Evolutionary conservation across 2,329 filamentous ascomycete species (phyloP).

Genomic region (Teratosphaeria pseudoeucalypti): DNA sequence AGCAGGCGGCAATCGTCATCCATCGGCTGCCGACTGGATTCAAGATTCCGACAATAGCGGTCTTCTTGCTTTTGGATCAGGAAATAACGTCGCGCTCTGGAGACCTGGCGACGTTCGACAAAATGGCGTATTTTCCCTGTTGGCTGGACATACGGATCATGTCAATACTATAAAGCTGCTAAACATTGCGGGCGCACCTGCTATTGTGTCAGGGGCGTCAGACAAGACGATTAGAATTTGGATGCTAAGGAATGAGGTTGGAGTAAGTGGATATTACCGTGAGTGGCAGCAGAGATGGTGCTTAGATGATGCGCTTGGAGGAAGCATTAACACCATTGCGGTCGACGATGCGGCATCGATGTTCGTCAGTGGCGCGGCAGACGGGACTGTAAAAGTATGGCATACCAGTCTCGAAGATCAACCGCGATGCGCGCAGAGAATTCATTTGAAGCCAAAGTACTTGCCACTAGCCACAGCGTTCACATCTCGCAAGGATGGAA

Average conservation of each 20-base stretch:
- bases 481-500: constrained; percentile 42
- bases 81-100: constrained; percentile 85
- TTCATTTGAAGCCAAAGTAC: constrained; percentile 64
- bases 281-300: constrained; percentile 37
- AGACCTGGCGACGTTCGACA: constrained; percentile 46
- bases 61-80: constrained; percentile 76
- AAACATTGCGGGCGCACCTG: constrained; percentile 32
- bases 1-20: constrained; percentile 81
- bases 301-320: constrained; percentile 53
- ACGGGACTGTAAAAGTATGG: constrained; percentile 59
- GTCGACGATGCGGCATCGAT: constrained; percentile 32
- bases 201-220: constrained; percentile 69
- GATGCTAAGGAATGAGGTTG: constrained; percentile 24
- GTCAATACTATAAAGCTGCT: constrained; percentile 76
- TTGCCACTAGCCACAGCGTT: constrained; percentile 73
- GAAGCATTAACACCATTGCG: constrained; percentile 58
- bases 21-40: constrained; percentile 80
- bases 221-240: constrained; percentile 66
- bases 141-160: constrained; percentile 65
- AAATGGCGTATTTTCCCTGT: constrained; percentile 53
- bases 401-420: constrained; percentile 29
- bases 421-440: constrained; percentile 45
- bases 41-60: constrained; percentile 34
- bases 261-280: constrained; percentile 6
- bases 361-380: constrained; percentile 52